phyloP scores from a whole-genome alignment of 306 rosid genomes.

The Comarum palustre region DNA sequence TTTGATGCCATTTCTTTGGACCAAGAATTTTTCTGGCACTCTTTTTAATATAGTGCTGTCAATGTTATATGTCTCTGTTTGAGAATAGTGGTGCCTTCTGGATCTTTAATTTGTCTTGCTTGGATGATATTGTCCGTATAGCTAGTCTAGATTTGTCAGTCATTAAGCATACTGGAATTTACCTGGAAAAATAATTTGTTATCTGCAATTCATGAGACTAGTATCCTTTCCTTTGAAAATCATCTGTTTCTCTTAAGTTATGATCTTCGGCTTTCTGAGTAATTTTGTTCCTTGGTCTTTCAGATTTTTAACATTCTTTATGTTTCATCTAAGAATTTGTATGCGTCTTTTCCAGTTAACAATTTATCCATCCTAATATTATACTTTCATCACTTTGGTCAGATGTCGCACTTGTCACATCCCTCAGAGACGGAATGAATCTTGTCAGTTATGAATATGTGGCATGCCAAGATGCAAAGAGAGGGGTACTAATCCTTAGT shows the following conservation, averaged over 20 bases:
- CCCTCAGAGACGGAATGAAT: slow-evolving; percentile 91
- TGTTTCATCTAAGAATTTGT: not conserved
- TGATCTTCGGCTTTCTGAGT: not conserved
- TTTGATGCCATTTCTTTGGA: slow-evolving; percentile 2
- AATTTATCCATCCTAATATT: not conserved
- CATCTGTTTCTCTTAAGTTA: not conserved
- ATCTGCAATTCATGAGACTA: not conserved
- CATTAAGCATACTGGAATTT: not conserved
- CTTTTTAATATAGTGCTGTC: not conserved
- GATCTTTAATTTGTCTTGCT: not conserved
- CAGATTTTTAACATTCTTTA: not conserved
- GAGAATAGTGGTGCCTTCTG: not conserved
- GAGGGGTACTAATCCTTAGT: slow-evolving; percentile 81
- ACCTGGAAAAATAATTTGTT: not conserved
- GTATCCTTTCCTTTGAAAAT: not conserved
- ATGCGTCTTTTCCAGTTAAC: slow-evolving; percentile 14
- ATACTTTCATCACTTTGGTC: slow-evolving; percentile 21
- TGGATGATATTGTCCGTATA: not conserved
- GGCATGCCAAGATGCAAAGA: slow-evolving; percentile 83
- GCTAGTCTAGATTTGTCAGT: not conserved
- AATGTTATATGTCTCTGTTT: not conserved
- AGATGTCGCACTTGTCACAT: slow-evolving; percentile 81
- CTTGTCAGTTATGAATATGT: slow-evolving; percentile 89
- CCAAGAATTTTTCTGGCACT: not conserved
- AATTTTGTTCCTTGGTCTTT: not conserved